phyloP scores from a whole-genome alignment of 176 grass and related monocot genomes.

The Hyparrhenia diplandra region DNA sequence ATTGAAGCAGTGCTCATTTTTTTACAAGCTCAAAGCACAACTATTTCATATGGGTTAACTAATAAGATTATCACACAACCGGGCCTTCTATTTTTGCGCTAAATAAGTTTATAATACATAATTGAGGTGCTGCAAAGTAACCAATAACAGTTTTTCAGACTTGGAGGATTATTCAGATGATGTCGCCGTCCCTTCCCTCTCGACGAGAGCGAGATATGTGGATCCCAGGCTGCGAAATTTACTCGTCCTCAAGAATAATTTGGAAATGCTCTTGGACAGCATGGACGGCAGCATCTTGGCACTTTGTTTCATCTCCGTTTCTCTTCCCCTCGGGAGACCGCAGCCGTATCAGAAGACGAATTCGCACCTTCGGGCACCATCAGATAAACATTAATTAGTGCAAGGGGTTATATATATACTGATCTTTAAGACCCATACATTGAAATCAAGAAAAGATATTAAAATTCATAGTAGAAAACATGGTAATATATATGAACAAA shows the following conservation, averaged over 20 bases:
- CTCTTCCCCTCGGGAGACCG: background rate
- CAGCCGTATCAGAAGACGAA: constrained; percentile 8
- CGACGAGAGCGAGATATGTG: too few species aligned
- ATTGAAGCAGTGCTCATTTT: background rate
- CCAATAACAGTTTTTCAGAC: too few species aligned
- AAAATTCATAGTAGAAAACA: background rate
- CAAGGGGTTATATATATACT: too few species aligned
- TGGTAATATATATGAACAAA: background rate
- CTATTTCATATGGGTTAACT: too few species aligned
- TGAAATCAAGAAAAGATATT: background rate
- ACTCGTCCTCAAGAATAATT: too few species aligned
- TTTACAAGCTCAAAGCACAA: too few species aligned
- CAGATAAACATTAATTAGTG: background rate
- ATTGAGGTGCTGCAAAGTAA: background rate
- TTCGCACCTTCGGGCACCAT: background rate
- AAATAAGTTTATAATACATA: too few species aligned
- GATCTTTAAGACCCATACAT: background rate
- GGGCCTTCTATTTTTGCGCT: too few species aligned
- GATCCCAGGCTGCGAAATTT: too few species aligned
- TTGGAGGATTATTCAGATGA: too few species aligned
- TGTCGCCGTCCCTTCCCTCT: too few species aligned
- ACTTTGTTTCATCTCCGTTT: background rate
- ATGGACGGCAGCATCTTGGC: too few species aligned
- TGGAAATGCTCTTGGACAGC: background rate
- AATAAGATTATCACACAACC: background rate